Evolutionary conservation across 805 yeast genomes (phyloP).

Genomic region (Saturnispora hagleri): DNA sequence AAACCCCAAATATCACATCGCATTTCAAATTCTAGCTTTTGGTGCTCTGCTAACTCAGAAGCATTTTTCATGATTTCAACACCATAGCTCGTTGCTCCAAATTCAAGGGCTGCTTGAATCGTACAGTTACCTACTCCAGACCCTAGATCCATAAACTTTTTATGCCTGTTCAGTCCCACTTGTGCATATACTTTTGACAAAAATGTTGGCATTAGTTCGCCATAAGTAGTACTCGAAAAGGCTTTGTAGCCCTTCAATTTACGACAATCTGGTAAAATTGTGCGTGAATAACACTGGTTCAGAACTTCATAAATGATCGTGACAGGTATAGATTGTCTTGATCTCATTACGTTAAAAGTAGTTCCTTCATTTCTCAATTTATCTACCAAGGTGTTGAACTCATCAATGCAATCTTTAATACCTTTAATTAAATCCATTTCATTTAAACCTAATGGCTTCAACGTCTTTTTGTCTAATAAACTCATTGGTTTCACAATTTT

Average conservation of each 20-base stretch:
- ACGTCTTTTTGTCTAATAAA: neutral
- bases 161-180: conserved; percentile 43
- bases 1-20: conserved; percentile 61
- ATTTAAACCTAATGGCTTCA: neutral
- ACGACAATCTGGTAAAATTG: conserved; percentile 65
- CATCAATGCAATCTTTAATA: conserved; percentile 23
- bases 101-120: conserved; percentile 80
- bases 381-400: conserved; percentile 35
- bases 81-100: conserved; percentile 79
- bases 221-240: conserved; percentile 84
- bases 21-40: conserved; percentile 45
- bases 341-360: conserved; percentile 14
- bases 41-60: conserved; percentile 54
- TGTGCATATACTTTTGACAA: conserved; percentile 54
- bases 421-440: conserved; percentile 4
- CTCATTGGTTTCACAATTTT: neutral
- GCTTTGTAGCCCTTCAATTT: conserved; percentile 67
- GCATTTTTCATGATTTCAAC: conserved; percentile 87
- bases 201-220: conserved; percentile 77
- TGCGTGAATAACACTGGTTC: conserved; percentile 63
- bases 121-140: conserved; percentile 93
- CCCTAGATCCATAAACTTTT: conserved; percentile 78
- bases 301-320: conserved; percentile 57
- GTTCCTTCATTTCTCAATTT: conserved; percentile 28
- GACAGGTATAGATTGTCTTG: conserved; percentile 26